Percentiles rank a stretch among this genome's conserved stretches.
These are phyloP conservation scores for Neonectria punicea DNA, from an alignment of 2,329 filamentous ascomycete species.

Conservation along the genomic window DNA sequence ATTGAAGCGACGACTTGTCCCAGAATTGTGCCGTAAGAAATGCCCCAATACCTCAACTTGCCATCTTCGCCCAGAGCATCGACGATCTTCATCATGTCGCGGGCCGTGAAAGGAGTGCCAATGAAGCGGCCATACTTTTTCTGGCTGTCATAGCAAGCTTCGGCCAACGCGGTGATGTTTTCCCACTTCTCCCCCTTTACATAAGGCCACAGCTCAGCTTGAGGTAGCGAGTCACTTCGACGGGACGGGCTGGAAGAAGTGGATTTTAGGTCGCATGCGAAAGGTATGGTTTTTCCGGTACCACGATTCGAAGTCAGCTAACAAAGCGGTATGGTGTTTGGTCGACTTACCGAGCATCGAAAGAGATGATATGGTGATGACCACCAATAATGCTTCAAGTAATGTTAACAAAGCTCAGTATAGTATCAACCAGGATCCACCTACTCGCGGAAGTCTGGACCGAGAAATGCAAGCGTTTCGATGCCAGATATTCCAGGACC, in stretches of 20 bases:
- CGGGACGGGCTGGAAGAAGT: slow-evolving; percentile 12
- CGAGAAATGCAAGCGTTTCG: slow-evolving; percentile 4
- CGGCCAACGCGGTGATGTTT: background rate
- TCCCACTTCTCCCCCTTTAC: slow-evolving; percentile 11
- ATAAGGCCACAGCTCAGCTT: slow-evolving; percentile 12
- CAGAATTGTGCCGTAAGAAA: slow-evolving; percentile 35
- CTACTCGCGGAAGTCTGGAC: slow-evolving; percentile 8
- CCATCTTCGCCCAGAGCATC: slow-evolving; percentile 50
- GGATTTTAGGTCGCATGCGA: slow-evolving; percentile 10
- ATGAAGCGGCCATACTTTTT: slow-evolving; percentile 41
- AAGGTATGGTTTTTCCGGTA: slow-evolving; percentile 33
- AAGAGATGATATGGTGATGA: slow-evolving; percentile 24
- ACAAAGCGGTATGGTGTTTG: fast-evolving
- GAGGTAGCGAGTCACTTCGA: slow-evolving; percentile 18
- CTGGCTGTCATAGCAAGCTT: slow-evolving; percentile 37
- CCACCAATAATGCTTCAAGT: slow-evolving; percentile 24
- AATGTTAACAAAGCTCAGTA: background rate
- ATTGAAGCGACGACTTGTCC: slow-evolving; percentile 33
- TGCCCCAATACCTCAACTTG: slow-evolving; percentile 48
- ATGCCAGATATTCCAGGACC: slow-evolving; percentile 45
- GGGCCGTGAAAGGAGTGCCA: slow-evolving; percentile 48
- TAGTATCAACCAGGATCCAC: background rate
- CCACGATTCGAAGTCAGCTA: slow-evolving; percentile 12
- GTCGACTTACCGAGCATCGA: slow-evolving; percentile 35
- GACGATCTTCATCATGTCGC: slow-evolving; percentile 52